A percentile compares a stretch with the other conserved stretches of the same genome.
Conservation (phyloP, 495 filamentous ascomycete genomes). For the Choiromyces venosus region DNA sequence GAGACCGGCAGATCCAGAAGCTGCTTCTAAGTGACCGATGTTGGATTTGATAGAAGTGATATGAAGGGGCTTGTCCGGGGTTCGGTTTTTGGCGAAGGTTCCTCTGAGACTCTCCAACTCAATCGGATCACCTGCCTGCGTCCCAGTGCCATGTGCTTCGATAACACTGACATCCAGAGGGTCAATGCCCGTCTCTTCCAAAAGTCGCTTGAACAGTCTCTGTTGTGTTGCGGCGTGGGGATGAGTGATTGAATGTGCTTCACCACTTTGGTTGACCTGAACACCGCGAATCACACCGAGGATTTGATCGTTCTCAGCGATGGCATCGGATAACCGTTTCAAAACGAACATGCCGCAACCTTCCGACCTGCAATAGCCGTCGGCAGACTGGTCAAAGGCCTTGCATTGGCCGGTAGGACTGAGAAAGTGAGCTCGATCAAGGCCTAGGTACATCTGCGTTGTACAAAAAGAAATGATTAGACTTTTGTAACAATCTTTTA, state of each 20-base stretch:
- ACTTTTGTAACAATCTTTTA: slow-evolving; percentile 58
- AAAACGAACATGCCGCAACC: slow-evolving; percentile 65
- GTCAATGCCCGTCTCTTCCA: slow-evolving; percentile 64
- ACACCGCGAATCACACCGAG: slow-evolving; percentile 62
- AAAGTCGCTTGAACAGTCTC: slow-evolving; percentile 60
- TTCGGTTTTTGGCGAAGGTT: slow-evolving; percentile 68
- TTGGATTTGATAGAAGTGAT: slow-evolving; percentile 85
- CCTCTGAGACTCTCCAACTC: slow-evolving; percentile 75
- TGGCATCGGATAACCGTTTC: slow-evolving; percentile 69
- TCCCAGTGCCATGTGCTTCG: slow-evolving; percentile 88
- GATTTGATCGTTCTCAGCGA: slow-evolving; percentile 68
- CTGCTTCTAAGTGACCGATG: slow-evolving; percentile 83
- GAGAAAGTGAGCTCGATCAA: slow-evolving; percentile 77
- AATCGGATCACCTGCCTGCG: slow-evolving; percentile 71
- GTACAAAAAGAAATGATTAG: slow-evolving; percentile 64
- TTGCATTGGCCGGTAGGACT: slow-evolving; percentile 75
- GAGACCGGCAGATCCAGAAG: slow-evolving; percentile 74
- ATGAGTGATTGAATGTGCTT: slow-evolving; percentile 74
- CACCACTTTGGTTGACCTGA: slow-evolving; percentile 69
- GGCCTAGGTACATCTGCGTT: slow-evolving; percentile 48
- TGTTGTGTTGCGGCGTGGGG: slow-evolving; percentile 71
- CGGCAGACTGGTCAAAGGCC: slow-evolving; percentile 68
- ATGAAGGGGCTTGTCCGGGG: slow-evolving; percentile 64
- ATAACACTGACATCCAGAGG: slow-evolving; percentile 73
- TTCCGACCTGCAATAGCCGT: slow-evolving; percentile 75